Percentiles rank a stretch among this genome's conserved stretches.
Evolutionary conservation across 441 rosid species (phyloP).

Genomic region (Omphalea diandra): DNA sequence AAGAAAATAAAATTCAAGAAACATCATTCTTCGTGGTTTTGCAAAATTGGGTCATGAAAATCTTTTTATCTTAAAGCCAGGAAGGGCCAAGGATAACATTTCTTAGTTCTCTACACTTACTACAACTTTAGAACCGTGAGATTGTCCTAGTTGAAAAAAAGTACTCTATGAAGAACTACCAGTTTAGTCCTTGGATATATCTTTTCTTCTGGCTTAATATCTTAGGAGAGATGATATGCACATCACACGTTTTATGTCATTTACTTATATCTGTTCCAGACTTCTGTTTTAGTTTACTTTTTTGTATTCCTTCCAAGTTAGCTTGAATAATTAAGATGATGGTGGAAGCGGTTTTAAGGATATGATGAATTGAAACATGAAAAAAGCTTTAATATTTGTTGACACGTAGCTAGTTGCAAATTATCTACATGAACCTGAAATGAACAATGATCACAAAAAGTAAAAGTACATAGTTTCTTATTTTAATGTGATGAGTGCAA

Average conservation of each 20-base stretch:
- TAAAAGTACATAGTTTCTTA: too few relatives aligned
- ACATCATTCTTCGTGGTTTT: not conserved
- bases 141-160: conserved; percentile 19
- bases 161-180: not conserved
- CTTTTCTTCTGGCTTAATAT: conserved; percentile 3
- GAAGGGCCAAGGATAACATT: not conserved
- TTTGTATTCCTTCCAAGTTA: not conserved
- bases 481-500: too few relatives aligned
- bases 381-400: not conserved
- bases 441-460: too few relatives aligned
- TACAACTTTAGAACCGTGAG: not conserved
- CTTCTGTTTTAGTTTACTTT: conserved; percentile 1
- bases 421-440: too few relatives aligned
- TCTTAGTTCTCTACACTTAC: too few relatives aligned
- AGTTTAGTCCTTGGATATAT: not conserved
- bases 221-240: not conserved
- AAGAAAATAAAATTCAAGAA: not conserved
- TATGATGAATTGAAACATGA: not conserved
- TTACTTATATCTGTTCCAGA: not conserved
- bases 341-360: not conserved
- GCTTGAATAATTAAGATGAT: not conserved
- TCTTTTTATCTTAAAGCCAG: not conserved
- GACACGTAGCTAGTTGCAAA: too few relatives aligned
- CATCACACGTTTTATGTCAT: not conserved
- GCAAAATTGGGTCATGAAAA: not conserved